These are phyloP conservation scores for Arthrinium phaeospermum DNA, from an alignment of 2,329 filamentous ascomycete species.

Conservation along the genomic window DNA sequence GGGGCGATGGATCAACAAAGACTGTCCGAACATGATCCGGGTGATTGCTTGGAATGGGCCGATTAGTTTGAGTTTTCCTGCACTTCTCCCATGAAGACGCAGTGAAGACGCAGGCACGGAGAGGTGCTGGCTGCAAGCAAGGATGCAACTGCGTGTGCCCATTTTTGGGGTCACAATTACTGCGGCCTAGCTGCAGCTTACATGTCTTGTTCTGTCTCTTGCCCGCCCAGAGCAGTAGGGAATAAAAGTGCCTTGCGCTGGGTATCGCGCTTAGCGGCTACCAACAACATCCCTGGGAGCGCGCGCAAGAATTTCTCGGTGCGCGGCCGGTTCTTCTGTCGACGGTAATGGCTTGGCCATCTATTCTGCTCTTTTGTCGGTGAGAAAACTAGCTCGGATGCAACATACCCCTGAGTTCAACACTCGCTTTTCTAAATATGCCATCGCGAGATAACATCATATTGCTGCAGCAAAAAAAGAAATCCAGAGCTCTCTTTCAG, in stretches of 20 bases:
- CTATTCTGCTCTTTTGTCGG: background rate
- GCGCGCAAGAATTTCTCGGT: background rate
- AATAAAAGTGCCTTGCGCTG: background rate
- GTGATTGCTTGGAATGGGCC: slow-evolving; percentile 5
- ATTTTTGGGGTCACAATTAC: background rate
- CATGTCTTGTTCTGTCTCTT: slow-evolving; percentile 3
- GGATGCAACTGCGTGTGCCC: background rate
- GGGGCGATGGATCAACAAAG: slow-evolving; percentile 12
- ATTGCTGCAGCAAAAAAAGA: background rate
- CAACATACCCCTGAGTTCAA: background rate
- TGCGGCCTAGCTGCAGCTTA: slow-evolving; percentile 6
- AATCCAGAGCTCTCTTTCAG: background rate
- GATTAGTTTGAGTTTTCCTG: background rate
- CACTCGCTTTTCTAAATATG: background rate
- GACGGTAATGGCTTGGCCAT: background rate
- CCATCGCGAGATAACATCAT: background rate
- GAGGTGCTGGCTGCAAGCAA: background rate
- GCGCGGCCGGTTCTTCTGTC: background rate
- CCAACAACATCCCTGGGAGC: background rate
- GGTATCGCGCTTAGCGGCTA: slow-evolving; percentile 2
- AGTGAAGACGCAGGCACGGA: background rate
- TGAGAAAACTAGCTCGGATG: background rate
- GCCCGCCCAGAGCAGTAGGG: background rate
- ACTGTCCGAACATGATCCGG: background rate
- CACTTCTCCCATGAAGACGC: background rate